Conservation (phyloP, 257 asterid species). For the Nemophila menziesii region DNA sequence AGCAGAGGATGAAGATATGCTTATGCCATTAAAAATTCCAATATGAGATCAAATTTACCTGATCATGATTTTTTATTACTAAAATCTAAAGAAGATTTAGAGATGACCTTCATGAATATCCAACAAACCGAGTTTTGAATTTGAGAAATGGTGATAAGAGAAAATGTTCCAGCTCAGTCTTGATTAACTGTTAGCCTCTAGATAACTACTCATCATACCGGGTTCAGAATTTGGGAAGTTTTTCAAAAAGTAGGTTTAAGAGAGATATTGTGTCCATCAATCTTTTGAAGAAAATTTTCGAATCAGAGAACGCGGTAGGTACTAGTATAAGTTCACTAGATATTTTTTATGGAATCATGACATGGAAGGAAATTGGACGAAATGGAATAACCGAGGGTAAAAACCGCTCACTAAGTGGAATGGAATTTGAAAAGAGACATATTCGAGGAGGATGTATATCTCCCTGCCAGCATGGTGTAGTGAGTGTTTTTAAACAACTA, state of each 20-base stretch:
- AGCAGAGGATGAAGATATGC: slow-evolving; percentile 53
- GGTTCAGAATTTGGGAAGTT: slow-evolving; percentile 36
- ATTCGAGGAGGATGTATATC: slow-evolving; percentile 81
- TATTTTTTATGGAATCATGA: slow-evolving; percentile 28
- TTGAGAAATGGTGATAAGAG: slow-evolving; percentile 61
- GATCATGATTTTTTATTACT: slow-evolving; percentile 32
- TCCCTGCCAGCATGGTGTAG: slow-evolving; percentile 88
- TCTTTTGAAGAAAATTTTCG: slow-evolving; percentile 31
- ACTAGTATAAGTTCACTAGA: slow-evolving; percentile 27
- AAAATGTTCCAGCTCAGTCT: slow-evolving; percentile 22
- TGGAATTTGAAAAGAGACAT: slow-evolving; percentile 38
- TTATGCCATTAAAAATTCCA: slow-evolving; percentile 56
- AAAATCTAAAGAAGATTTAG: slow-evolving; percentile 40
- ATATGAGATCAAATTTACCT: slow-evolving; percentile 30
- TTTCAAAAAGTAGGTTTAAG: slow-evolving; percentile 68
- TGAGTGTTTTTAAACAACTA: slow-evolving; percentile 74
- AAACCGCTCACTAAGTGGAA: slow-evolving; percentile 28
- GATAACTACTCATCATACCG: slow-evolving; percentile 35
- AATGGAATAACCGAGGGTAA: slow-evolving; percentile 21
- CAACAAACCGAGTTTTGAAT: slow-evolving; percentile 63
- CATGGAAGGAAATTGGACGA: slow-evolving; percentile 28
- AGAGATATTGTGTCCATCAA: slow-evolving; percentile 55
- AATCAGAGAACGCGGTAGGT: slow-evolving; percentile 28
- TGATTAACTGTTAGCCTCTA: slow-evolving; percentile 21
- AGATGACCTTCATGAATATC: slow-evolving; percentile 56